Percentiles rank a stretch among this genome's conserved stretches.
Evolutionary conservation across 257 asterid genomes (phyloP).

Genomic region (Scutellaria baicalensis): DNA sequence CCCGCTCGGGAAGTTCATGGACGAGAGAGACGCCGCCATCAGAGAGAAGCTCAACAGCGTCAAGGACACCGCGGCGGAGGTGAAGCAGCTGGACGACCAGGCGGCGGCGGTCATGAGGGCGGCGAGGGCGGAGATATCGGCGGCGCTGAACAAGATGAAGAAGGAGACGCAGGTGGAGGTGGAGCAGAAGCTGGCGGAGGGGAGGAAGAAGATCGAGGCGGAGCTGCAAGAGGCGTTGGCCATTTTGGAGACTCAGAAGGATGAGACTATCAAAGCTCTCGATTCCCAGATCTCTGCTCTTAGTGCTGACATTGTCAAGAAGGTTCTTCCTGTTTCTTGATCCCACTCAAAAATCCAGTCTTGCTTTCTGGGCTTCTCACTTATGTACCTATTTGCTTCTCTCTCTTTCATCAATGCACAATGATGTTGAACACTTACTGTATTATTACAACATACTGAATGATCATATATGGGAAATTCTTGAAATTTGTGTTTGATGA

Average conservation of each 20-base stretch:
- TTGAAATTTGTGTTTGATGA: no score
- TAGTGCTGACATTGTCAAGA: conserved; percentile 84
- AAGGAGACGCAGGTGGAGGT: conserved; percentile 85
- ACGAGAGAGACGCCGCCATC: conserved; percentile 72
- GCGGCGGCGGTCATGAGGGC: conserved; percentile 80
- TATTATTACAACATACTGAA: no score
- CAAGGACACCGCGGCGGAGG: conserved; percentile 81
- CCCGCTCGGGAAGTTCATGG: conserved; percentile 92
- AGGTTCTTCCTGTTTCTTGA: conserved; percentile 74
- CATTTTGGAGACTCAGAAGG: conserved; percentile 68
- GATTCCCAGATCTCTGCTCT: conserved; percentile 80
- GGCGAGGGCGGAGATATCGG: conserved; percentile 88
- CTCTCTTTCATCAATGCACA: background rate
- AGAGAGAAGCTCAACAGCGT: conserved; percentile 70
- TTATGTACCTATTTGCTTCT: background rate
- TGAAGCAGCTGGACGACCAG: conserved; percentile 80
- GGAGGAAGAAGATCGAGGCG: conserved; percentile 75
- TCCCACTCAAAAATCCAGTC: background rate
- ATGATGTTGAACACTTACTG: background rate
- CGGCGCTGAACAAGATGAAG: conserved; percentile 90
- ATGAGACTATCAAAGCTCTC: conserved; percentile 63
- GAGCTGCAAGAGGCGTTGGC: conserved; percentile 81
- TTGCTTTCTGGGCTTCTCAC: background rate
- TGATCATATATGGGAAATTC: no score
- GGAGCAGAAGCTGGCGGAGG: conserved; percentile 70